Evolutionary conservation across 805 yeast genomes (phyloP).

Genomic region (Ogataea allantospora): DNA sequence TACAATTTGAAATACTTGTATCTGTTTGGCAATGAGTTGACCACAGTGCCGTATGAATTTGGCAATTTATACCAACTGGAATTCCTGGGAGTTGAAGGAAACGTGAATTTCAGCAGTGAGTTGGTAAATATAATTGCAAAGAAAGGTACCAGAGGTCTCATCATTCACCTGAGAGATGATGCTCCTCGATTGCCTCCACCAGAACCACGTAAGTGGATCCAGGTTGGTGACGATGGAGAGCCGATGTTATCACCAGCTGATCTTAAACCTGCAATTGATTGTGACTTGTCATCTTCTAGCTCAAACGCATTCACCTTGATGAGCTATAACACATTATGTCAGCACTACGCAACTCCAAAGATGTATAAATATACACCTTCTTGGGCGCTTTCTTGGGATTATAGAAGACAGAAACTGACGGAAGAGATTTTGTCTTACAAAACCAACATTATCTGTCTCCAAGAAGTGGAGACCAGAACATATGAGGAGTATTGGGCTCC

Average conservation of each 20-base stretch:
- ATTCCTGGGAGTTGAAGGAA: conserved; percentile 91
- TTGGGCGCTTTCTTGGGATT: conserved; percentile 96
- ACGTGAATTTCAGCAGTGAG: conserved; percentile 64
- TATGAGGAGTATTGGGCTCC: conserved; percentile 88
- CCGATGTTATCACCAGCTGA: conserved; percentile 33
- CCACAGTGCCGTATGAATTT: conserved; percentile 75
- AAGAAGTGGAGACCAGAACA: conserved; percentile 89
- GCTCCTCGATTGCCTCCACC: conserved; percentile 68
- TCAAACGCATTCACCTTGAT: conserved; percentile 64
- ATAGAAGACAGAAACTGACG: conserved; percentile 72
- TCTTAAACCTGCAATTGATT: conserved; percentile 22
- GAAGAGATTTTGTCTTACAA: conserved; percentile 65
- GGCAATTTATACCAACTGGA: conserved; percentile 83
- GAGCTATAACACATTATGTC: conserved; percentile 91
- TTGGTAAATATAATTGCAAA: conserved; percentile 68
- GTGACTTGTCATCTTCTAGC: conserved; percentile 30
- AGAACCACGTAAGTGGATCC: conserved; percentile 79
- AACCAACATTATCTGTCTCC: conserved; percentile 84
- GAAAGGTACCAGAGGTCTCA: conserved; percentile 81
- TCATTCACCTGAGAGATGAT: conserved; percentile 77
- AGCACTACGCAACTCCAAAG: conserved; percentile 89
- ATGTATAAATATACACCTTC: conserved; percentile 94
- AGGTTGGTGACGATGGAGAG: conserved; percentile 76
- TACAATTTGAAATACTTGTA: conserved; percentile 78
- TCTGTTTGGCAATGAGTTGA: conserved; percentile 81